Base-by-base conservation (phyloP, 2,329 filamentous ascomycete species). In the Neonectria magnoliae region DNA sequence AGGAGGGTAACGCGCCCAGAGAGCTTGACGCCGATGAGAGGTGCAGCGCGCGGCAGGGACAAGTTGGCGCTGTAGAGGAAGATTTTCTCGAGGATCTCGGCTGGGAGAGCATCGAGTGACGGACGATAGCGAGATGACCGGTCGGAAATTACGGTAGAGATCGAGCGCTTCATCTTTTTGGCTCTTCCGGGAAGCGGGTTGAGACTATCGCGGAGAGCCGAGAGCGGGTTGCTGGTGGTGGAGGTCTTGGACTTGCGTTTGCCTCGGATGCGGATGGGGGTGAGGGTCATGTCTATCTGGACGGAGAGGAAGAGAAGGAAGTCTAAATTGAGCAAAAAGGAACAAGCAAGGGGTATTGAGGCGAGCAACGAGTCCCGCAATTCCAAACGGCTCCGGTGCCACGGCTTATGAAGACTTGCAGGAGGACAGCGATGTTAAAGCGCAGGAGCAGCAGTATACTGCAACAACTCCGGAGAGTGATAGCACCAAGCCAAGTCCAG, bases 41-140 rank as follows among this genome's bases (percentile, higher is more conserved):
- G 81, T 56, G 80, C 83, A 53, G 81, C 78, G 5, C 76, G 79
- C 1, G 85, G 80, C 1, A 89, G 77, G 55, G 82, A 78, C 51
- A 84, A 65, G 66, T 86, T 87, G 65, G 76, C 72, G 53, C 85
- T 87, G 57, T 83, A 75, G 66, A 85, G 74, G 59, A 87, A 82
- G 52, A 89, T 86, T 33, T 66, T 78, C 71, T 88, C 84, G 13
- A 88, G 79, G 25, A 88, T 77, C 72, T 88, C 87, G 7, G 81
- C 72, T 0, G 87, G 87, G 9, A 88, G 75, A 31, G 70, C 71
- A 54, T 80, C 75, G 22, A 81, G 69, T 11, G 50, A 72, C 4
- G 70, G 57, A 16, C 75, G 73, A 27, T 59, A 68, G 22, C 74
- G 74, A 13, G 67, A 60, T 14, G 72, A 60, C 47, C 76, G 74